Evolutionary conservation across 306 rosid genomes (phyloP), one percentile per base, ranked within the genome.

Genomic region (Cucurbita moschata): DNA sequence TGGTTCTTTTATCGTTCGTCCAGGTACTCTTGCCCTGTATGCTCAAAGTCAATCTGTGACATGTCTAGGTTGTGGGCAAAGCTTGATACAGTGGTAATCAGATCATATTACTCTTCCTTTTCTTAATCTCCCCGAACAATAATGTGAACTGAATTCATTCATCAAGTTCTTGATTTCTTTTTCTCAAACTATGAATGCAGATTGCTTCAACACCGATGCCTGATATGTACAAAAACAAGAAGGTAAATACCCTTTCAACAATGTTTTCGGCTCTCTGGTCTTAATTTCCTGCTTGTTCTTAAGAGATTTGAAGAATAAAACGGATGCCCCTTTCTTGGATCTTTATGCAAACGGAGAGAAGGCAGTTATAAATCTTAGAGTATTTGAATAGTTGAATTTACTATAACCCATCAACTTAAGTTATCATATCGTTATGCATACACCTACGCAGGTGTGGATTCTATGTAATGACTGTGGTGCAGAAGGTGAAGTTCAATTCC

Each of bases 391-490:
- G 1, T 26, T 26, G 30, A 26, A 26, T 26, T 26, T 26, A 26
- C 30, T 26, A 26, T 26, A 1, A 26, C 30, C 30, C 3, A 26
- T 26, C 30, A 26, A 26, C 30, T 26, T 26, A 26, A 30, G 35
- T 30, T 30, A 30, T 30, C 35, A 30, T 30, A 30, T 30, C 35
- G 35, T 30, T 30, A 30, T 30, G 35, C 35, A 30, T 15, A 35
- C 54, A 40, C 60, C 53, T 21, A 1, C 23, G 23, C 77, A 90
- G 91, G 89, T 90, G n/a, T 83, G 91, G 96, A 86, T 90, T 76
- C 83, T 88, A 3, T 88, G 91, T 85, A 90, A 88, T 81, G 96
- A 90, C 58, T 90, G 93, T 81, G 87, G 91, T 60, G 81, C 72
- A 14, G 85, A 86, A 74, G 78, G 87, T 19, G 75, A 81, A 66